Base-by-base conservation (phyloP, 345 rosid species). In the Syzygium grande region DNA sequence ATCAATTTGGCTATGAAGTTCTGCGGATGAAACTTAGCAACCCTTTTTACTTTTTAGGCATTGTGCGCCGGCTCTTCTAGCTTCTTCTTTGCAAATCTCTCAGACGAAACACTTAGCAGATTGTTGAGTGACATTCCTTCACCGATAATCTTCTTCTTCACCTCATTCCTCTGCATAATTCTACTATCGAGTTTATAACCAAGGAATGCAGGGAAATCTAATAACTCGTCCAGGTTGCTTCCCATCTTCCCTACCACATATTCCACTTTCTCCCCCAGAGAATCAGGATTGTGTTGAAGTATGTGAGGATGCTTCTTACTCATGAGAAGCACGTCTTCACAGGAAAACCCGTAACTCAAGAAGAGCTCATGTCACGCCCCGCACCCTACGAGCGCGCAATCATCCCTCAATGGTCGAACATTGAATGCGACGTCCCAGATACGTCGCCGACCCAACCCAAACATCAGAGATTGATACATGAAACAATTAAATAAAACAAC, bases 261-360 rank as follows among this genome's bases (percentile, higher is more conserved):
- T 87, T 95, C 95, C 92, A 95, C 84, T 90, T 95, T 96, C 88
- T 95, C 95, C 89, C 91, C 93, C 86, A 95, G 90, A 25, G 97
- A 92, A 53, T 54, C 63, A 43, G 89, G 91, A 55, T 88, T 93
- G 89, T 94, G 95, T 90, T 95, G 95, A 89, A 96, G 90, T 85
- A 95, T 89, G 83, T 92, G 97, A 91, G 98, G 99, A 83, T 96
- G 98, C 92, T 93, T 95, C 90, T 92, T 95, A 92, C 97, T 92
- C 98, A 96, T 96, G 88, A 89, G 87, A 85, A 89, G 89, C 86
- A 95, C 93, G 87, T 95, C 97, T 65, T 85, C 90, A 25, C 79
- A 91, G 17, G 95, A 94, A 43, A 96, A 93, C 23, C 96, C 94
- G 13, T 93, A 95, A 58, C 94, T 92, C 86, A 91, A 91, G 91